Evolutionary conservation across 805 yeast species (phyloP).

Genomic region (Ogataea ramenticola): DNA sequence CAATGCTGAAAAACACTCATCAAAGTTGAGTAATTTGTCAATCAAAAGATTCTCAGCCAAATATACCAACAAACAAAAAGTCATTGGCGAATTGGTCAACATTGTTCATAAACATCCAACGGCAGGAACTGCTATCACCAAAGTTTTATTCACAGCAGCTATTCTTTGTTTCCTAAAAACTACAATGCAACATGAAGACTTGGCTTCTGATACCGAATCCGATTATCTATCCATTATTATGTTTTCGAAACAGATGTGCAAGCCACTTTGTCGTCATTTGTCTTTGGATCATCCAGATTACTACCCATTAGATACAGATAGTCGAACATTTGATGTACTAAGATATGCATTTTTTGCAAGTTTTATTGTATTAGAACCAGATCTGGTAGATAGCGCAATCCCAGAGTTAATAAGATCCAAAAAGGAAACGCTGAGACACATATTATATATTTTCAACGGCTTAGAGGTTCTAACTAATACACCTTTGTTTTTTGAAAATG

Average conservation of each 20-base stretch:
- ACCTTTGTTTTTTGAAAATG: constrained; percentile 11
- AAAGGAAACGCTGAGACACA: constrained; percentile 3
- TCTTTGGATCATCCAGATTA: constrained; percentile 22
- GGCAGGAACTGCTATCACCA: constrained; percentile 24
- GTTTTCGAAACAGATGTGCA: constrained; percentile 19
- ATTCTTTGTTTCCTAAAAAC: constrained; percentile 10
- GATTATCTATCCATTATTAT: constrained; percentile 11
- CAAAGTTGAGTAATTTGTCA: constrained; percentile 9
- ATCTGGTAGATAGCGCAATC: not conserved
- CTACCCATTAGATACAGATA: constrained; percentile 13
- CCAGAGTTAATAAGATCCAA: not conserved
- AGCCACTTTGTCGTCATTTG: constrained; percentile 18
- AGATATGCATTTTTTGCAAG: constrained; percentile 20
- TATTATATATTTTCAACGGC: constrained; percentile 18
- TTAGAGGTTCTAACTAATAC: constrained; percentile 14
- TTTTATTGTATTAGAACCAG: constrained; percentile 14
- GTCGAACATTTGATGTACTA: constrained; percentile 12
- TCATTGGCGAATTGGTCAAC: constrained; percentile 17
- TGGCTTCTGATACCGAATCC: constrained; percentile 15
- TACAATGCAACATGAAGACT: not conserved
- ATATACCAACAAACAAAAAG: constrained; percentile 16
- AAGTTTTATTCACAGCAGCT: constrained; percentile 26
- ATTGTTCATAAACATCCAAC: constrained; percentile 16
- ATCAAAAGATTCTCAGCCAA: constrained; percentile 14
- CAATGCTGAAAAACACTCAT: constrained; percentile 2